Evolutionary conservation across 208 protist genomes (phyloP).

Genomic region (Acanthamoeba royreba): DNA sequence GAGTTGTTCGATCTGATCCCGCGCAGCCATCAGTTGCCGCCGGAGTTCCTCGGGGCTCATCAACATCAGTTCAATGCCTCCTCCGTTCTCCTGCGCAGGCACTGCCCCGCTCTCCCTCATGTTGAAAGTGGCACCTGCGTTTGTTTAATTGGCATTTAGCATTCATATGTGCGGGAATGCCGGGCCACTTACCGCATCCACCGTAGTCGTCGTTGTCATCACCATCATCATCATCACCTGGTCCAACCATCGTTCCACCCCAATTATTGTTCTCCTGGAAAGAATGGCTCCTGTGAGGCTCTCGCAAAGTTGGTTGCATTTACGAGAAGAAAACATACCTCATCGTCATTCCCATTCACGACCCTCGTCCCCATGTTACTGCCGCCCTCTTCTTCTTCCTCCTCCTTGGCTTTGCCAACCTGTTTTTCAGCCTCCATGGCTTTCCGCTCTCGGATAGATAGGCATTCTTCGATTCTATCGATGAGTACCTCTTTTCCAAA

Average conservation of each 20-base stretch:
- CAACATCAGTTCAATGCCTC: background rate
- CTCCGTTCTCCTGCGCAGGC: background rate
- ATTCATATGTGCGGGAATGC: background rate
- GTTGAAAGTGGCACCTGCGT: too few relatives aligned
- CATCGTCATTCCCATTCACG: background rate
- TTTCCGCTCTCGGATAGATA: background rate
- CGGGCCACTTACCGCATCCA: background rate
- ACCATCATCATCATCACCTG: background rate
- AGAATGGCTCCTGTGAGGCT: background rate
- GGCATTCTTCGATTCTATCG: background rate
- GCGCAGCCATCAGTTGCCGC: background rate
- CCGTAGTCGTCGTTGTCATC: background rate
- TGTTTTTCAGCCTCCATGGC: background rate
- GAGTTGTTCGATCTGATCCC: background rate
- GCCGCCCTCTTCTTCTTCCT: background rate
- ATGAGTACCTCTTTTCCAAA: background rate
- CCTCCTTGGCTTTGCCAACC: background rate
- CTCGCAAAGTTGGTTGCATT: background rate
- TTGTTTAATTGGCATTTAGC: too few relatives aligned
- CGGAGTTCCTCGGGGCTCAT: background rate
- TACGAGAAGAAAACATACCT: background rate
- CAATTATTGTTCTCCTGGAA: background rate
- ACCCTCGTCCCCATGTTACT: background rate
- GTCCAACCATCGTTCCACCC: background rate
- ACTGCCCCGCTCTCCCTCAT: background rate